Conservation (phyloP, 805 yeast genomes). For the Zygoascus tannicola region DNA sequence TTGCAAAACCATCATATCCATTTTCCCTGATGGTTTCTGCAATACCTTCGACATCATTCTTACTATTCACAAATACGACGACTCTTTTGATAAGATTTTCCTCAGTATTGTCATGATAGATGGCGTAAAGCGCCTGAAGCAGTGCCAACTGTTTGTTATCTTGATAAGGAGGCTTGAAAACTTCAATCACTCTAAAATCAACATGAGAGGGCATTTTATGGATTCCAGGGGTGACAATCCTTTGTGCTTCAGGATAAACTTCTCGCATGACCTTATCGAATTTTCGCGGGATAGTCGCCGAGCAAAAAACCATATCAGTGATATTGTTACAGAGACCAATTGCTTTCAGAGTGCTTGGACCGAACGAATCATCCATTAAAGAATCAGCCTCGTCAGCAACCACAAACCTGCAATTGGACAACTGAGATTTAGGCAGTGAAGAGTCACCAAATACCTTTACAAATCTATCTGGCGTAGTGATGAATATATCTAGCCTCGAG, state of each 20-base stretch:
- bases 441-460: slow-evolving; percentile 21
- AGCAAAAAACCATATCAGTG: slow-evolving; percentile 61
- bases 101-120: slow-evolving; percentile 76
- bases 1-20: slow-evolving; percentile 51
- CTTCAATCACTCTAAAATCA: slow-evolving; percentile 66
- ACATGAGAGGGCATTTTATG: slow-evolving; percentile 77
- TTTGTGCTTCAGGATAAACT: slow-evolving; percentile 54
- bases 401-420: slow-evolving; percentile 45
- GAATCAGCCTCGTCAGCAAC: slow-evolving; percentile 95
- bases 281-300: slow-evolving; percentile 82
- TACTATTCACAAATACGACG: slow-evolving; percentile 75
- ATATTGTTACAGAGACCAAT: slow-evolving; percentile 44
- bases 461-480: slow-evolving; percentile 80
- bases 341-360: slow-evolving; percentile 50
- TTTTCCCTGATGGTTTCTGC: slow-evolving; percentile 45
- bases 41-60: slow-evolving; percentile 50
- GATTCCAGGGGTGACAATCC: slow-evolving; percentile 69
- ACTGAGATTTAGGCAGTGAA: slow-evolving; percentile 19
- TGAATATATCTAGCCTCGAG: slow-evolving; percentile 54
- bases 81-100: slow-evolving; percentile 66
- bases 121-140: slow-evolving; percentile 82
- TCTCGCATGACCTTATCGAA: slow-evolving; percentile 53
- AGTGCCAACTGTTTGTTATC: slow-evolving; percentile 78
- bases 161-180: slow-evolving; percentile 66
- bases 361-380: slow-evolving; percentile 71